Base-by-base conservation (phyloP, 176 grass and related monocot genomes). In the Hordeum marinum region DNA sequence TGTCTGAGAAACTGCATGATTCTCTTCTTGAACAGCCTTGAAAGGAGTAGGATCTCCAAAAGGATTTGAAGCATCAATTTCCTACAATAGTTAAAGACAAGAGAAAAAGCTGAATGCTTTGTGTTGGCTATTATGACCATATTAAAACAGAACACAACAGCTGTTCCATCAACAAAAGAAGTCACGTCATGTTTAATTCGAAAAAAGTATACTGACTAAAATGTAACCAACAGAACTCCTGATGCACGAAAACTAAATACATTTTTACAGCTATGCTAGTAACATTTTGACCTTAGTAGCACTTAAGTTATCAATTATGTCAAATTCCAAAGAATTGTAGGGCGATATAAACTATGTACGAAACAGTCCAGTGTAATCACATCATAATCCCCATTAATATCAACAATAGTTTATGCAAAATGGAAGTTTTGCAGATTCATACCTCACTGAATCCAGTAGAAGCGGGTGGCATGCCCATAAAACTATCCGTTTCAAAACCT, bases 1-100 rank as follows among this genome's bases (percentile, higher is more conserved):
- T 73, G 82, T 54, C 79, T 83, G 88, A 90, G 87, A 78, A 79
- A 74, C 63, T 43, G 86, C 54, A 59, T 82, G 80, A 83, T 63
- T 86, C 84, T 92, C 88, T 43, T 93, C 85, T 73, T 82, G 89
- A 77, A 82, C 84, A 59, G 82, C 96, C 85, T 84, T 94, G 85
- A 99, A 99, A 88, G 93, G 91, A 67, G 84, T 90, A 66, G 91
- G 61, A 32, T 95, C 96, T 20, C 94, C 96, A 75, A 99, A 99
- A 75, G 96, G 96, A 96, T 99, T 94, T 77, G 83, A 73, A 35
- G 86, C 84, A 85, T 89, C 88, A 27, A 82, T 80, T 67, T 39
- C 29, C 77, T 84, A 63, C 72, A 90, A 82, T 18, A 21, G 80
- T 37, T 64, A 75, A 78, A 58, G 18, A 39, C 8, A 60, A 54